Evolutionary conservation across 345 rosid genomes (phyloP).

Genomic region (Eucalyptus rudis): DNA sequence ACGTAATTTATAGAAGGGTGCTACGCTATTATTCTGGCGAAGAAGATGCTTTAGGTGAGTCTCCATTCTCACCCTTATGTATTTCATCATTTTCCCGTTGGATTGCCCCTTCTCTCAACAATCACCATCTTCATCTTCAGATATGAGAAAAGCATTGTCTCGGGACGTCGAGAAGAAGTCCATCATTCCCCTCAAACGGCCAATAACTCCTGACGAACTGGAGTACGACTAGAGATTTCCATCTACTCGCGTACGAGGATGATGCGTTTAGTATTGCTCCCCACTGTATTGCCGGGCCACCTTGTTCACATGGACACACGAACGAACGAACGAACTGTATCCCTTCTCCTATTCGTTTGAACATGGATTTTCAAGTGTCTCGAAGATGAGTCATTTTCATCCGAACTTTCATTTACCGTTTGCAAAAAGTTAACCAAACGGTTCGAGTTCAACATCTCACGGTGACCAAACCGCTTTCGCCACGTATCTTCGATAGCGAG

Average conservation of each 20-base stretch:
- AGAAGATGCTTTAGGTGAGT: conserved; percentile 84
- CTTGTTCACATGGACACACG: not conserved
- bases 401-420: not conserved
- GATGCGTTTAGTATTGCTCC: not conserved
- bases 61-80: not conserved
- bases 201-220: conserved; percentile 74
- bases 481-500: not conserved
- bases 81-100: not conserved
- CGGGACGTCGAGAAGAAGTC: conserved; percentile 83
- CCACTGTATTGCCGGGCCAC: not conserved
- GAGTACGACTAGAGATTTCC: conserved; percentile 56
- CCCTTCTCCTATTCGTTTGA: not conserved
- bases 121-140: conserved; percentile 15
- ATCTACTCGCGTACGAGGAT: not conserved
- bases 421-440: not conserved
- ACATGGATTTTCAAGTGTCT: not conserved
- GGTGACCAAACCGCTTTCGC: not conserved
- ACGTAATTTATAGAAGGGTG: conserved; percentile 77
- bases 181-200: conserved; percentile 78
- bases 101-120: not conserved
- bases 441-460: not conserved
- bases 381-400: not conserved
- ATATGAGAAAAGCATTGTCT: conserved; percentile 94
- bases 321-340: not conserved
- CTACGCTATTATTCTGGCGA: conserved; percentile 91